Evolutionary conservation across 257 asterid species (phyloP).

Genomic region (Ophiorrhiza pumila): DNA sequence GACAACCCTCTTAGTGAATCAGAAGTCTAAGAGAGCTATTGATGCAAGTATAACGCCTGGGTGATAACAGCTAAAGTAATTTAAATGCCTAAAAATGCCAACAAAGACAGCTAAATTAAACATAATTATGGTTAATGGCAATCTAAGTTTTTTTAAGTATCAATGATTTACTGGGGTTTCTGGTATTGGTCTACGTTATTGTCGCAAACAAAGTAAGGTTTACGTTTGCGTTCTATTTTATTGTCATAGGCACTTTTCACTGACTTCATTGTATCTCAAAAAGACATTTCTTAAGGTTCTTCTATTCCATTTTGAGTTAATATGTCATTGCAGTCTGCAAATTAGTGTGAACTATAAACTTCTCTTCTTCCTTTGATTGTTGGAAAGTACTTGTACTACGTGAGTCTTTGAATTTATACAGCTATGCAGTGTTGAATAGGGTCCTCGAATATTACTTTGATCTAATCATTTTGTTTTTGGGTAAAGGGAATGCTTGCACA

Average conservation of each 20-base stretch:
- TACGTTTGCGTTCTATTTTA: background rate
- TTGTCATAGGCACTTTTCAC: background rate
- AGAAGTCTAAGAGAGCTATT: background rate
- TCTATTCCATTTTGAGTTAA: background rate
- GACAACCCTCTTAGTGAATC: background rate
- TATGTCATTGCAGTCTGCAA: background rate
- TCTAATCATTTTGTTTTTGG: background rate
- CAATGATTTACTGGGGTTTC: background rate
- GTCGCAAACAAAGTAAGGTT: background rate
- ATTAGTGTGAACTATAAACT: background rate
- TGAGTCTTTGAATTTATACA: background rate
- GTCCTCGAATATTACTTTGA: background rate
- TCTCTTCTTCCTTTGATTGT: background rate
- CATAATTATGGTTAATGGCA: background rate
- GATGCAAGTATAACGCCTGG: background rate
- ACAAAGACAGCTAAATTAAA: no score
- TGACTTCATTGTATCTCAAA: background rate
- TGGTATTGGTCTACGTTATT: background rate
- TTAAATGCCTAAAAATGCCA: background rate
- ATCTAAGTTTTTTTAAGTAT: background rate
- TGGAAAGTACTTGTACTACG: background rate
- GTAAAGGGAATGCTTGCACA: background rate
- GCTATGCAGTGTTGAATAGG: background rate
- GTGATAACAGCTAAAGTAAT: background rate
- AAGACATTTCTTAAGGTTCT: background rate